These are phyloP conservation scores for Pleomassaria siparia DNA, from an alignment of 2,329 filamentous ascomycete genomes.

Conservation along the genomic window DNA sequence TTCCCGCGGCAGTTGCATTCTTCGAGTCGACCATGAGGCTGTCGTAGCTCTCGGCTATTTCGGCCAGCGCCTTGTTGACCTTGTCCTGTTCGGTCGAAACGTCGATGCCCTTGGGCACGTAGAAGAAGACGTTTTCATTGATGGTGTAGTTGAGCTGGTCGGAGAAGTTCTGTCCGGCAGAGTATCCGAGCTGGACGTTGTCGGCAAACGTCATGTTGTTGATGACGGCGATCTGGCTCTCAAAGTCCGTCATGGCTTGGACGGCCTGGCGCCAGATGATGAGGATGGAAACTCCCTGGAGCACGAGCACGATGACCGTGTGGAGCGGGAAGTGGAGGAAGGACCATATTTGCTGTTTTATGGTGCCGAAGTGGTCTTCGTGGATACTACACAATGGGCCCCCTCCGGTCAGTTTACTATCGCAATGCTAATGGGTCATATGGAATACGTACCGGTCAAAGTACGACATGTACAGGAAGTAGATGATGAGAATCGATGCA, in stretches of 20 bases:
- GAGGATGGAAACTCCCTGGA: conserved; percentile 37
- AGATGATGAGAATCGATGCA: conserved; percentile 36
- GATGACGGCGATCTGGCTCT: no score
- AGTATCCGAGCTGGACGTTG: no score
- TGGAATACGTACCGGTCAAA: no score
- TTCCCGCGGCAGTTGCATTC: conserved; percentile 18
- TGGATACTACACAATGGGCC: no score
- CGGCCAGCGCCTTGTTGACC: conserved; percentile 13
- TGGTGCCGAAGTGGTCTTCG: conserved; percentile 34
- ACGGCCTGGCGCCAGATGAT: conserved; percentile 37
- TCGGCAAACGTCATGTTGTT: no score
- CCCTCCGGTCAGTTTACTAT: no score
- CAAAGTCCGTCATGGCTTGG: conserved; percentile 16
- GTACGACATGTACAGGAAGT: conserved; percentile 40
- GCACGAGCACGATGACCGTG: conserved; percentile 27
- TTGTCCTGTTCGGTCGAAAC: conserved; percentile 15
- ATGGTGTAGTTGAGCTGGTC: conserved; percentile 13
- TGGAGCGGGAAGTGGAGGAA: conserved; percentile 37
- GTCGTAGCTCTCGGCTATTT: conserved; percentile 13
- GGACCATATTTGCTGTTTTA: conserved; percentile 37
- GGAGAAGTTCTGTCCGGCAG: conserved; percentile 10
- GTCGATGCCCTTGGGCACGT: conserved; percentile 27
- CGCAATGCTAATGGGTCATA: no score
- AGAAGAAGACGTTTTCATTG: conserved; percentile 22
- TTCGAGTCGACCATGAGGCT: conserved; percentile 1